Evolutionary conservation across 257 asterid species (phyloP), one percentile per base, ranked within the genome.

Genomic region (Solanum tarapatanum): DNA sequence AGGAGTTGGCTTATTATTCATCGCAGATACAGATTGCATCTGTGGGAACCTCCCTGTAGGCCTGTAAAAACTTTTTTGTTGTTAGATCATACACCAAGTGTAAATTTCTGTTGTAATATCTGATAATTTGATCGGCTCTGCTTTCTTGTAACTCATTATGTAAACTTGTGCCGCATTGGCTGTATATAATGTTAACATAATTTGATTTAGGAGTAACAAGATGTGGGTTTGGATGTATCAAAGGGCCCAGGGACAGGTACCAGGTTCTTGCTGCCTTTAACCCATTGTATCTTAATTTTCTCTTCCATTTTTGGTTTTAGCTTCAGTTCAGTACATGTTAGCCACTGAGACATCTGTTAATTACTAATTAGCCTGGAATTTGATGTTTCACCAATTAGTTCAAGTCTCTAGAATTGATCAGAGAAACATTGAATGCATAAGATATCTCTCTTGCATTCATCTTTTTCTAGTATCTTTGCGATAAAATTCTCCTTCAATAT

Each of bases 1-100:
- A 76, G 90, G 80, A 82, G 86, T 58, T 23, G 87, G 39, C 39
- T 85, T 62, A 28, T 88, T 39, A 88, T 84, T 43, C 87, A 66
- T 90, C 62, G 41, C 19, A 39, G 41, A 80, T 8, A 43, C 84
- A 28, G 83, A 30, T 90, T 36, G 36, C 84, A 39, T 83, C 62
- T 64, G 41, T 48, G 55, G 30, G 5, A 74, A 75, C 77, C 72
- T 88, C 77, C 58, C 84, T 41, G 85, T 68, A 48, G 35, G 75
- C 77, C 82, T 45, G 64, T 37, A 37, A 28, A 73, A 79, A 48
- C 55, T 6, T 23, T 14, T 17, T 77, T 85, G 89, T 51, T 77
- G 35, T 32, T 79, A 35, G 66, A 39, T 69, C 87, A 37, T 19
- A 70, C 30, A 37, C 84, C 39, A 66, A 35, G 72, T 36, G 88